These are phyloP conservation scores for rapeseed (Brassica napus) DNA, from an alignment of 345 rosid species.

Conservation along the genomic window Da-Ae NC_063443.1:7527501-7528000, in stretches of 20 bases:
- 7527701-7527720: slow-evolving; percentile 43
- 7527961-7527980: neutral
- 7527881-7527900: slow-evolving; percentile 69
- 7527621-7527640: slow-evolving; percentile 9
- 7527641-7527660: slow-evolving; percentile 11
- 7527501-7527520: neutral
- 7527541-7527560: slow-evolving; percentile 9
- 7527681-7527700: neutral
- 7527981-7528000: neutral
- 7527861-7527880: slow-evolving; percentile 83
- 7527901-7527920: slow-evolving; percentile 84
- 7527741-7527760: slow-evolving; percentile 35
- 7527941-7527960: neutral
- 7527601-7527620: slow-evolving; percentile 25
- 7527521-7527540: slow-evolving; percentile 20
- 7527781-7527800: slow-evolving; percentile 38
- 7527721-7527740: slow-evolving; percentile 34
- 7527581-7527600: slow-evolving; percentile 52
- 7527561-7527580: slow-evolving; percentile 42
- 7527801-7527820: slow-evolving; percentile 71
- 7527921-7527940: slow-evolving; percentile 46
- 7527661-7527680: slow-evolving; percentile 18
- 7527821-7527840: slow-evolving; percentile 57
- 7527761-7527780: slow-evolving; percentile 17
- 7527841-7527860: slow-evolving; percentile 81